Percentiles rank a stretch among this genome's conserved stretches.
Evolutionary conservation across 306 rosid species (phyloP).

Genomic region (Corylus americana): DNA sequence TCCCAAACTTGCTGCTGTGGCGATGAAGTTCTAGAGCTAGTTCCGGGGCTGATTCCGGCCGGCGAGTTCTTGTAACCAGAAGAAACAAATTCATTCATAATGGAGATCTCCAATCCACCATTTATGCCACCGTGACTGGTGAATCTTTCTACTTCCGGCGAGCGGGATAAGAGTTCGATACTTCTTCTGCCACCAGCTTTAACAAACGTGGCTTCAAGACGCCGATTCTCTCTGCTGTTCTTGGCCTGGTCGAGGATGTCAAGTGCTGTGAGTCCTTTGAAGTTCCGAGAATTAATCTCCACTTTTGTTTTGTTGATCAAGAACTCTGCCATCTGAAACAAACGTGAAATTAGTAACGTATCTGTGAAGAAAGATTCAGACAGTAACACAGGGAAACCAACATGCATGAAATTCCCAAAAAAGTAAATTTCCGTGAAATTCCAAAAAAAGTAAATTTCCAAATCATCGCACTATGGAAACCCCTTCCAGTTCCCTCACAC

Average conservation of each 20-base stretch:
- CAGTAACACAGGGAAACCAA: no score
- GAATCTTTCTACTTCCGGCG: conserved; percentile 30
- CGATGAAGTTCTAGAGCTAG: conserved; percentile 30
- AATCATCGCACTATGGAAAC: no score
- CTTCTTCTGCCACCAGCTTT: conserved; percentile 56
- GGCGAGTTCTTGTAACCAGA: conserved; percentile 34
- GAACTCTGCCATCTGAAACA: conserved; percentile 61
- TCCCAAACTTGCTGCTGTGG: conserved; percentile 31
- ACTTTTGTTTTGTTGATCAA: conserved; percentile 52
- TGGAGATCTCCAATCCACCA: conserved; percentile 34
- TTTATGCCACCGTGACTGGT: conserved; percentile 11
- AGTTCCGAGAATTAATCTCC: conserved; percentile 52
- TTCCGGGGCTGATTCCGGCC: conserved; percentile 25
- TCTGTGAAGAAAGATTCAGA: no score
- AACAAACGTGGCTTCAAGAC: conserved; percentile 37
- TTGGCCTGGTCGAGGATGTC: conserved; percentile 52
- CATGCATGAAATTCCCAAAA: no score
- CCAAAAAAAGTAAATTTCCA: no score
- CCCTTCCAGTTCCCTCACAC: no score
- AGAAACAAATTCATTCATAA: conserved; percentile 21
- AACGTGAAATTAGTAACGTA: not conserved
- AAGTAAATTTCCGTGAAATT: no score
- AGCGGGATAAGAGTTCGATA: conserved; percentile 25
- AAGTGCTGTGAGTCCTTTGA: conserved; percentile 53
- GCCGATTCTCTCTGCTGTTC: conserved; percentile 40